A percentile compares a stretch with the other conserved stretches of the same genome.
These are phyloP conservation scores for Dovyalis caffra DNA, from an alignment of 345 rosid genomes.

Conservation along the genomic window DNA sequence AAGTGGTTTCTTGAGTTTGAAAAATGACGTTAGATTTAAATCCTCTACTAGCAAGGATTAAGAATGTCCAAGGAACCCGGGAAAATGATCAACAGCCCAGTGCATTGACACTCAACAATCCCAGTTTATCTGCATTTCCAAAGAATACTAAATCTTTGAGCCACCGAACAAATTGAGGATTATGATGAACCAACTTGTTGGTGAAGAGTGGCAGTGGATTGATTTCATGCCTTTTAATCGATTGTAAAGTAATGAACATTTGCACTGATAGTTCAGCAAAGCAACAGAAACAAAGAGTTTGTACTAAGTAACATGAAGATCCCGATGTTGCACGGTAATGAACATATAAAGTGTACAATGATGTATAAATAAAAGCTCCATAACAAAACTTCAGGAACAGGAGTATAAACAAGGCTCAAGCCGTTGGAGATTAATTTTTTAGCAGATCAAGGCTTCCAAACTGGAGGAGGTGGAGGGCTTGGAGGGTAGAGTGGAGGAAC, in stretches of 20 bases:
- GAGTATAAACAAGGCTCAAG: background rate
- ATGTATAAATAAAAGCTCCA: background rate
- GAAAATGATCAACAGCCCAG: no score
- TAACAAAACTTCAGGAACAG: background rate
- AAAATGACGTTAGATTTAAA: no score
- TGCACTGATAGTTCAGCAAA: background rate
- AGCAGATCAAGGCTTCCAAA: constrained; percentile 67
- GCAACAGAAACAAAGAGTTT: background rate
- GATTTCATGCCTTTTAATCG: background rate
- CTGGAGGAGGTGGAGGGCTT: constrained; percentile 72
- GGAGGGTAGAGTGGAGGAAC: constrained; percentile 78
- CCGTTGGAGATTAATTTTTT: background rate
- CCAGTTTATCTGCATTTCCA: background rate
- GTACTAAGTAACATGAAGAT: background rate
- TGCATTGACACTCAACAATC: no score
- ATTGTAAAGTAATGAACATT: background rate
- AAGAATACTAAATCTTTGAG: background rate
- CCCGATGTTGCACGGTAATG: background rate
- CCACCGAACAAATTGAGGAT: background rate
- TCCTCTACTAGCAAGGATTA: no score
- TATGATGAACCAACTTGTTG: background rate
- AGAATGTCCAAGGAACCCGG: no score
- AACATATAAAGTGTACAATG: background rate
- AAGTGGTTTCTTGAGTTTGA: no score
- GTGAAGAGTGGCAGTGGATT: background rate